Percentiles rank a stretch among this genome's conserved stretches.
phyloP scores from a whole-genome alignment of 495 filamentous ascomycete genomes.

The Lasiosphaeria miniovina region DNA sequence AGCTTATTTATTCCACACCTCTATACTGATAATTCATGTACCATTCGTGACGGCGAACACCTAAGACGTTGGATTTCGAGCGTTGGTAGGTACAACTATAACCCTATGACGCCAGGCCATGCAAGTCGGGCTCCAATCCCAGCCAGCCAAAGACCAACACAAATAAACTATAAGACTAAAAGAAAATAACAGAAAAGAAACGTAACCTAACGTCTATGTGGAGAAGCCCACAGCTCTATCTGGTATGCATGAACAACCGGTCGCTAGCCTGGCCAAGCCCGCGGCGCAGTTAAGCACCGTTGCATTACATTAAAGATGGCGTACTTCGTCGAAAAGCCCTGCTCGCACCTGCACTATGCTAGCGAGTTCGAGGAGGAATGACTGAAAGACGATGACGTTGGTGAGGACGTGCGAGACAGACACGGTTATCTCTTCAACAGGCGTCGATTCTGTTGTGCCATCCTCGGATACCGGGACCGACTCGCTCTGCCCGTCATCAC shows the following conservation, averaged over 20 bases:
- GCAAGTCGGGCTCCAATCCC: not conserved
- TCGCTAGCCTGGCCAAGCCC: not conserved
- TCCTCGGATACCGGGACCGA: constrained; percentile 4
- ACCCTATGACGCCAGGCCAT: not conserved
- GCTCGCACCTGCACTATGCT: constrained; percentile 84
- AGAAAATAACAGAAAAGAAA: not conserved
- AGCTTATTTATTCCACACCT: no score
- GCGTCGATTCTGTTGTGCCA: constrained; percentile 7
- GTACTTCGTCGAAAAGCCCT: constrained; percentile 82
- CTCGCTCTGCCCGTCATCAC: constrained; percentile 15
- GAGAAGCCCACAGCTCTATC: not conserved
- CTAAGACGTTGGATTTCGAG: no score
- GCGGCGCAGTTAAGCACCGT: not conserved
- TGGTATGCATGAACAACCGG: not conserved
- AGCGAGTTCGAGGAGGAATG: constrained; percentile 86
- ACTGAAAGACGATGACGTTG: constrained; percentile 69
- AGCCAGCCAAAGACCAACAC: not conserved
- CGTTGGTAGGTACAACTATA: not conserved
- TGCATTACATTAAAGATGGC: constrained; percentile 47
- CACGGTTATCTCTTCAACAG: constrained; percentile 45
- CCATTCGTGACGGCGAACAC: no score
- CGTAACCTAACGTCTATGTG: not conserved
- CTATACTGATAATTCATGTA: no score
- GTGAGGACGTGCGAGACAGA: constrained; percentile 87
- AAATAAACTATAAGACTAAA: no score